These are phyloP conservation scores for Xylaria bambusicola DNA, from an alignment of 495 filamentous ascomycete genomes.

Conservation along the genomic window DNA sequence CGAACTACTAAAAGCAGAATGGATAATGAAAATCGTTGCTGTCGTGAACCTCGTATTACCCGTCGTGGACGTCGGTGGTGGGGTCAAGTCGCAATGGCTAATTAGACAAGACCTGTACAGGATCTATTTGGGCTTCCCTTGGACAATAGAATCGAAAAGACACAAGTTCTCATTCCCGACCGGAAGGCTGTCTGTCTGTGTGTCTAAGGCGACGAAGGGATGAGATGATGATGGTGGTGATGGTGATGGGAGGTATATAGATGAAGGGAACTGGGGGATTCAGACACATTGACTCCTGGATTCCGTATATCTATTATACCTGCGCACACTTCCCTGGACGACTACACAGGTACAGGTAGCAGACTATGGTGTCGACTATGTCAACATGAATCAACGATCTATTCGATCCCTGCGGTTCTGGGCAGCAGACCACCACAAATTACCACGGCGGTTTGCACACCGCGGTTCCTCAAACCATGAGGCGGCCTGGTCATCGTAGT, in stretches of 20 bases:
- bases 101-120: conserved; percentile 16
- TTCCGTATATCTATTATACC: conserved; percentile 24
- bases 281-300: conserved; percentile 9
- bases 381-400: conserved; percentile 4
- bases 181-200: conserved; percentile 6
- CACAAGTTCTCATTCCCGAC: conserved; percentile 10
- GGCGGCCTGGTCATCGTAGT: conserved; percentile 1
- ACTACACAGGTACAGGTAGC: too few species aligned
- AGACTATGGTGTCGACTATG: not conserved
- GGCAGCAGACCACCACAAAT: not conserved
- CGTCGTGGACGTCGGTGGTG: conserved; percentile 5
- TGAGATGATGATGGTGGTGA: too few species aligned
- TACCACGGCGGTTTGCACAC: conserved; percentile 4
- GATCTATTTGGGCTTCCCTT: conserved; percentile 17
- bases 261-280: conserved; percentile 14
- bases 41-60: conserved; percentile 19
- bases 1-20: conserved; percentile 9
- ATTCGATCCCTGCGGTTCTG: conserved; percentile 4
- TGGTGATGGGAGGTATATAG: not conserved
- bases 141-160: not conserved
- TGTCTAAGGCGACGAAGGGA: conserved; percentile 12
- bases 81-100: conserved; percentile 13
- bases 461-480: conserved; percentile 17
- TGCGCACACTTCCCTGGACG: conserved; percentile 3
- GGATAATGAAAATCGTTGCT: conserved; percentile 13